Percentiles rank a stretch among this genome's conserved stretches.
phyloP scores from a whole-genome alignment of 192 early-diverging fungal species.

The Mortierella antarctica region DNA sequence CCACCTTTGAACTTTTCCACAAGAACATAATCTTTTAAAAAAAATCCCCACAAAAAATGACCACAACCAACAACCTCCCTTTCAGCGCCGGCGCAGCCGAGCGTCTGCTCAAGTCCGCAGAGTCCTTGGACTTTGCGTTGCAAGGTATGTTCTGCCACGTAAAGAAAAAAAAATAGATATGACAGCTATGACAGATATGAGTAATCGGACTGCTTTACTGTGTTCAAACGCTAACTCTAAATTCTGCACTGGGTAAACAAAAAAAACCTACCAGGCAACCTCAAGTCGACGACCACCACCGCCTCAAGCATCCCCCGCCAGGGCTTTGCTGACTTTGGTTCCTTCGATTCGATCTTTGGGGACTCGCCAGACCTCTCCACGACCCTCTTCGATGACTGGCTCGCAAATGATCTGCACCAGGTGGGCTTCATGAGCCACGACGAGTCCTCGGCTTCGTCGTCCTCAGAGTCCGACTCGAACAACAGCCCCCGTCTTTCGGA shows the following conservation, averaged over 20 bases:
- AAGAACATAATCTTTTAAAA: not conserved
- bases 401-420: conserved; percentile 61
- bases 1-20: conserved; percentile 6
- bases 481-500: conserved; percentile 22
- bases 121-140: conserved; percentile 47
- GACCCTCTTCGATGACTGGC: conserved; percentile 62
- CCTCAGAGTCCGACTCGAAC: conserved; percentile 29
- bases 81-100: conserved; percentile 38
- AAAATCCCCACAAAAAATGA: conserved; percentile 36
- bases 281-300: conserved; percentile 15
- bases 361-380: conserved; percentile 22
- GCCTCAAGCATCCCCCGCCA: not conserved
- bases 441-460: conserved; percentile 18
- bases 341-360: conserved; percentile 32
- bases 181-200: conserved; percentile 35
- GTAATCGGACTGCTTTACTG: conserved; percentile 51
- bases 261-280: conserved; percentile 7
- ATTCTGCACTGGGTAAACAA: not conserved
- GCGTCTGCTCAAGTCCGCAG: conserved; percentile 50
- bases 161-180: not conserved
- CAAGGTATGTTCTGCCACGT: conserved; percentile 27
- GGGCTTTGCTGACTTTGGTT: conserved; percentile 31
- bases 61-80: conserved; percentile 27
- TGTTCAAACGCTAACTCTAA: conserved; percentile 14
- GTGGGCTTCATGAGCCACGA: conserved; percentile 48